phyloP scores from a whole-genome alignment of 1,284 basidiomycete genomes.

The Lentinus polychrous region DNA sequence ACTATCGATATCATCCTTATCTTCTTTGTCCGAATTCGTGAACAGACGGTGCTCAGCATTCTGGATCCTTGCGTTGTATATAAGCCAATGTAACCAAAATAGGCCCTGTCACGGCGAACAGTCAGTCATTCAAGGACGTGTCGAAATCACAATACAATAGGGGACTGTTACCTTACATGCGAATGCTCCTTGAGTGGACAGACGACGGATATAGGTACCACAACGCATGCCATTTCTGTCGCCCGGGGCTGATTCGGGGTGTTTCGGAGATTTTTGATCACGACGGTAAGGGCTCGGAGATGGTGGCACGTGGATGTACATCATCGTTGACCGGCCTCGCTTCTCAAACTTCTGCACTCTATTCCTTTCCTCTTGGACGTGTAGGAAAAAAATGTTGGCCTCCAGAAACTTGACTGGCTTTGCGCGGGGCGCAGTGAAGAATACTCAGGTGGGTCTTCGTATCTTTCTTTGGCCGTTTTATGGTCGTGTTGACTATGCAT shows the following conservation, averaged over 20 bases:
- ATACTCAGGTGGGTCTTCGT: constrained; percentile 33
- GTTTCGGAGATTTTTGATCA: constrained; percentile 1
- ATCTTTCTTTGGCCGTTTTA: not conserved
- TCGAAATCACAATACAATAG: no score
- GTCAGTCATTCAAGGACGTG: no score
- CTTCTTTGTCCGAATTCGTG: not conserved
- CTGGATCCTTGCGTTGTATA: not conserved
- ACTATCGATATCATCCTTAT: not conserved
- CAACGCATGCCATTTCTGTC: not conserved
- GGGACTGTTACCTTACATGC: no score
- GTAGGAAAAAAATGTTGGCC: constrained; percentile 34
- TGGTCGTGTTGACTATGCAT: not conserved
- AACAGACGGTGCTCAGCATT: no score
- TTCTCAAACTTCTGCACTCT: constrained; percentile 11
- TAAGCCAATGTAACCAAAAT: no score
- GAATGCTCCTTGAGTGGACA: no score
- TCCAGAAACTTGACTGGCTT: constrained; percentile 48
- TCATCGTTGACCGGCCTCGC: constrained; percentile 14
- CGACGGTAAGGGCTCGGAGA: constrained; percentile 4
- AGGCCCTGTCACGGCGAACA: no score
- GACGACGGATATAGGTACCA: no score
- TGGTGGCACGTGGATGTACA: constrained; percentile 21
- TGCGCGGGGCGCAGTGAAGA: constrained; percentile 43
- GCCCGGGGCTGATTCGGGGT: not conserved
- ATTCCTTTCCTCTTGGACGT: constrained; percentile 20